Evolutionary conservation across 2,329 filamentous ascomycete species (phyloP).

Genomic region (Didymella pinodella): DNA sequence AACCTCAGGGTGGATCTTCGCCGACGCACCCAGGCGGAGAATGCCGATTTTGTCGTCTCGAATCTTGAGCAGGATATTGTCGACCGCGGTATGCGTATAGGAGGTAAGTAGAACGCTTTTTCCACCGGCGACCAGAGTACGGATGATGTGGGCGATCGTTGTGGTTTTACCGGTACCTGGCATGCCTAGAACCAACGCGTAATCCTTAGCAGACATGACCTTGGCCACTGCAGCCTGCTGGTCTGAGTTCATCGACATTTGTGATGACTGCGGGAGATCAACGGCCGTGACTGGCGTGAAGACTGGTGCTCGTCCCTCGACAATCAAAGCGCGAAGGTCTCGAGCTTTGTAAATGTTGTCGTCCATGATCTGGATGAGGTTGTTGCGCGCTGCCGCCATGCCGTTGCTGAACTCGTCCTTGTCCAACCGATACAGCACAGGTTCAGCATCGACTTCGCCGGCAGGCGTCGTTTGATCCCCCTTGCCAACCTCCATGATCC

Average conservation of each 20-base stretch:
- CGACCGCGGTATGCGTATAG: slow-evolving; percentile 96
- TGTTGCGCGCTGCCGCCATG: slow-evolving; percentile 94
- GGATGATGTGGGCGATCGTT: slow-evolving; percentile 96
- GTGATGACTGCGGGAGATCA: slow-evolving; percentile 61
- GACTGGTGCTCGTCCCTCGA: slow-evolving; percentile 75
- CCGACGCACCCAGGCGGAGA: slow-evolving; percentile 81
- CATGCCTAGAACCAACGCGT: slow-evolving; percentile 97
- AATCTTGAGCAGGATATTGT: slow-evolving; percentile 96
- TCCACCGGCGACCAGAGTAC: slow-evolving; percentile 83
- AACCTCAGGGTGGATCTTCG: slow-evolving; percentile 89
- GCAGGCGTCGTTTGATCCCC: slow-evolving; percentile 53
- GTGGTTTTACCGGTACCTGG: slow-evolving; percentile 98
- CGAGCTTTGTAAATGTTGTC: slow-evolving; percentile 74
- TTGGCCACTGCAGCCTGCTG: slow-evolving; percentile 88
- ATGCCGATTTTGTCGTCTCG: slow-evolving; percentile 78
- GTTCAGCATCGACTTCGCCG: slow-evolving; percentile 58
- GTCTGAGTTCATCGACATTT: slow-evolving; percentile 80
- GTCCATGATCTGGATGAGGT: slow-evolving; percentile 90
- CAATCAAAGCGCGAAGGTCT: slow-evolving; percentile 78
- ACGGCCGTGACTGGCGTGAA: slow-evolving; percentile 73
- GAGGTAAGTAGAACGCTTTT: slow-evolving; percentile 94
- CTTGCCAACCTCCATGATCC: slow-evolving; percentile 84
- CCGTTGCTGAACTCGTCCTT: slow-evolving; percentile 99
- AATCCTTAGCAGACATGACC: slow-evolving; percentile 94
- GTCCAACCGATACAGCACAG: slow-evolving; percentile 82